Evolutionary conservation across 1,139 yeast genomes (phyloP).

Genomic region (Yamadazyma triangularis): DNA sequence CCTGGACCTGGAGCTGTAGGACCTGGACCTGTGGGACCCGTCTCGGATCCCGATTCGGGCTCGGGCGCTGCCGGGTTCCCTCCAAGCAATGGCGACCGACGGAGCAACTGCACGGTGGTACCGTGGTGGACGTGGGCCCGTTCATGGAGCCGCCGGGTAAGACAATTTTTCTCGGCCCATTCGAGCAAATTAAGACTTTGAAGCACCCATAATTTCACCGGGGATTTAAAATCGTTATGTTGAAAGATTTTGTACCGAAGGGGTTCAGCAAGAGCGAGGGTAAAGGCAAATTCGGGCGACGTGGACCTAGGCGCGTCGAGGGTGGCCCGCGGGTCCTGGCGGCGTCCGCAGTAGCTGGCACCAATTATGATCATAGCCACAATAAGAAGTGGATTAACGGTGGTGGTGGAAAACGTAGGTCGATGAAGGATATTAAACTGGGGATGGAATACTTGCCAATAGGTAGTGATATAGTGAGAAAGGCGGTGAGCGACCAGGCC

Average conservation of each 20-base stretch:
- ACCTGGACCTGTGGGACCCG: constrained; percentile 12
- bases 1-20: constrained; percentile 20
- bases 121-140: constrained; percentile 78
- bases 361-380: constrained; percentile 57
- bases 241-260: constrained; percentile 60
- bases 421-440: constrained; percentile 60
- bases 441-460: constrained; percentile 60
- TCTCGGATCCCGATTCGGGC: too few relatives aligned
- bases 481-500: too few relatives aligned
- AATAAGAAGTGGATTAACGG: constrained; percentile 53
- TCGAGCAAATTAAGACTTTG: constrained; percentile 64
- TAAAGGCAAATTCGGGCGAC: constrained; percentile 28
- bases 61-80: constrained; percentile 46
- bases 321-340: constrained; percentile 8
- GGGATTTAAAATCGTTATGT: constrained; percentile 55
- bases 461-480: constrained; percentile 33
- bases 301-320: constrained; percentile 11
- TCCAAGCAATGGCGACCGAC: constrained; percentile 69
- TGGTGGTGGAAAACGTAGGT: constrained; percentile 55
- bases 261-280: constrained; percentile 52
- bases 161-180: constrained; percentile 63
- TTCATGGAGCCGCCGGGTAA: constrained; percentile 60
- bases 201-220: constrained; percentile 61
- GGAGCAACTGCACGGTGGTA: constrained; percentile 65
- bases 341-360: constrained; percentile 30